Conservation (phyloP, 495 filamentous ascomycete genomes). For the Hyaloscypha finlandica region DNA sequence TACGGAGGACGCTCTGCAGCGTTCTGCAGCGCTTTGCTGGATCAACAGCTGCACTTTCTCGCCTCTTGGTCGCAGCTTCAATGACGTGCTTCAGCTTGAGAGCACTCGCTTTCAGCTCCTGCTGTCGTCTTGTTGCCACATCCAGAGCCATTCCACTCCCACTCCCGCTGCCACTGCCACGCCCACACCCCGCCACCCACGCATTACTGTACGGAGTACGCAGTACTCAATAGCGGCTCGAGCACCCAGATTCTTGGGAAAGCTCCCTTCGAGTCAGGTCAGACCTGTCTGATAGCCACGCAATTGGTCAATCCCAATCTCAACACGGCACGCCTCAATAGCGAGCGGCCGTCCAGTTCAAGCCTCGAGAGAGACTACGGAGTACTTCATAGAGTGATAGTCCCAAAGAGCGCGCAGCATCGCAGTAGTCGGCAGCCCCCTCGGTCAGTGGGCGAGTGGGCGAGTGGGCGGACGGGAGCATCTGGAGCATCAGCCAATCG, state of each 20-base stretch:
- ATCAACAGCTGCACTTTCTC: no score
- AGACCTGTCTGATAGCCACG: neutral
- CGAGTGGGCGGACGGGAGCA: no score
- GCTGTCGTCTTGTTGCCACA: neutral
- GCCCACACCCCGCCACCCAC: neutral
- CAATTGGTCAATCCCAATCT: neutral
- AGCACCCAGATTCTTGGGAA: conserved; percentile 4
- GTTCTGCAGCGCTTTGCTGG: no score
- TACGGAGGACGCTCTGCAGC: no score
- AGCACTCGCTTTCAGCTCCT: neutral
- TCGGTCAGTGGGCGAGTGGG: no score
- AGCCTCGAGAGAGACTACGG: no score
- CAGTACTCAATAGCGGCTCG: neutral
- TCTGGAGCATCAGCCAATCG: conserved; percentile 6
- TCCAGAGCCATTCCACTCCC: neutral
- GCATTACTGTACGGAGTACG: no score
- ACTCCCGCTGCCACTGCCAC: neutral
- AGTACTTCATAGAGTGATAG: no score
- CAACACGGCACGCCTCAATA: neutral
- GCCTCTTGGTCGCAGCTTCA: neutral
- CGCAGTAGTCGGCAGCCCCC: no score
- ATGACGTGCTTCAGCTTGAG: neutral
- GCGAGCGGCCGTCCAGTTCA: neutral
- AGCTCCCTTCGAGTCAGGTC: neutral
- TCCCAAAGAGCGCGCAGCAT: no score